Evolutionary conservation across 257 asterid genomes (phyloP).

Genomic region (Thymus quinquecostatus): DNA sequence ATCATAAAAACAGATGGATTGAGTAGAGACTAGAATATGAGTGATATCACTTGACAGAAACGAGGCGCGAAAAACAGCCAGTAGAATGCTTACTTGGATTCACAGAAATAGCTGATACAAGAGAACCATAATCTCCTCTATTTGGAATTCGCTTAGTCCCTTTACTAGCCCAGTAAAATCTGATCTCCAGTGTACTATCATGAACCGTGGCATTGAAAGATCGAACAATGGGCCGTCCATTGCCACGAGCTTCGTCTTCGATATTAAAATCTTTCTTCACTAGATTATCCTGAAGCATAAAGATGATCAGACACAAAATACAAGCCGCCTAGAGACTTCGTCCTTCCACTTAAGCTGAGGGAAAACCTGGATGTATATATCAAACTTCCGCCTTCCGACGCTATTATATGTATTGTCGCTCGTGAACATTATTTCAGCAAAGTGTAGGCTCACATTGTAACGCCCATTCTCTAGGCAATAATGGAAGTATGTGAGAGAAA

Average conservation of each 20-base stretch:
- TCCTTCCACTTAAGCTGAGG: background rate
- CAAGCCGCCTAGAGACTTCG: slow-evolving; percentile 6
- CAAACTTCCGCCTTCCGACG: slow-evolving; percentile 76
- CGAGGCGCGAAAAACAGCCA: no score
- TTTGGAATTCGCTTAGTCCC: slow-evolving; percentile 85
- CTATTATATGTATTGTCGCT: slow-evolving; percentile 60
- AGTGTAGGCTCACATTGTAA: slow-evolving; percentile 70
- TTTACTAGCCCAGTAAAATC: slow-evolving; percentile 87
- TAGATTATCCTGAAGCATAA: slow-evolving; percentile 52
- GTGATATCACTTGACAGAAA: no score
- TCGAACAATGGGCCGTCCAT: slow-evolving; percentile 50
- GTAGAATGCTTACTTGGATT: slow-evolving; percentile 55
- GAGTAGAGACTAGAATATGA: background rate
- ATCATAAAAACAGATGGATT: background rate
- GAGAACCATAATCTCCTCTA: slow-evolving; percentile 81
- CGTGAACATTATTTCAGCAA: slow-evolving; percentile 75
- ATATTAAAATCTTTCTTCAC: slow-evolving; percentile 70
- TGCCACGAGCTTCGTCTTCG: slow-evolving; percentile 74
- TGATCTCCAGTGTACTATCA: slow-evolving; percentile 64
- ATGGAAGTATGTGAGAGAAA: slow-evolving; percentile 73
- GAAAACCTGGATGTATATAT: slow-evolving; percentile 80
- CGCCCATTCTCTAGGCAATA: slow-evolving; percentile 80
- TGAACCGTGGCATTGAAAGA: slow-evolving; percentile 58
- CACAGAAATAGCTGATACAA: slow-evolving; percentile 86
- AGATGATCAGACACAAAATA: slow-evolving; percentile 23